phyloP scores from a whole-genome alignment of 305 asterid species.

The Fraxinus latifolia region DNA sequence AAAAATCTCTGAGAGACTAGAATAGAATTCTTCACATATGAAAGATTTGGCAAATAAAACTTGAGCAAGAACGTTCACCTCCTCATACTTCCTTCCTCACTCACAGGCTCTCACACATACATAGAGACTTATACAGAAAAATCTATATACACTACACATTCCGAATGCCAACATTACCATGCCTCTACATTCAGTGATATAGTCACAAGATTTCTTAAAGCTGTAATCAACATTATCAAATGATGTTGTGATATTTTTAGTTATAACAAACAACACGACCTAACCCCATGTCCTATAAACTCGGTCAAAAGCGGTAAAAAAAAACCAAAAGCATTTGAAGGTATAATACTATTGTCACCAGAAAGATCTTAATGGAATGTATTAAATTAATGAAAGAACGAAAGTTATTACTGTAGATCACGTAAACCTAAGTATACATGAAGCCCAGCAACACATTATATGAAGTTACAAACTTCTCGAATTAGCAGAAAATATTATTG shows the following conservation, averaged over 20 bases:
- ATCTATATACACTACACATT: not conserved
- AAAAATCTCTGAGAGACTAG: not conserved
- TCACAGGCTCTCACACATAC: not conserved
- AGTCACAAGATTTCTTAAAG: not conserved
- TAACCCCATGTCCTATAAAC: not conserved
- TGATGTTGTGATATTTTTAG: not conserved
- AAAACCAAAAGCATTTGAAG: not conserved
- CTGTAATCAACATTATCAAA: not conserved
- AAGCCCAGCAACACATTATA: not conserved
- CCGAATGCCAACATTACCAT: not conserved
- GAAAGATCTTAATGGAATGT: not conserved
- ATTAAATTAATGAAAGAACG: not conserved
- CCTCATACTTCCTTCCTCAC: not conserved
- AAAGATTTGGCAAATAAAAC: not conserved
- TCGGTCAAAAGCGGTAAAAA: not conserved
- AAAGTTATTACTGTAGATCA: not conserved
- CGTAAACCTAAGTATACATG: not conserved
- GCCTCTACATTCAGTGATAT: not conserved
- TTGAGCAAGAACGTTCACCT: not conserved
- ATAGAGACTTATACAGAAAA: not conserved
- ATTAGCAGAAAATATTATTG: not conserved
- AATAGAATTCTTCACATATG: not conserved
- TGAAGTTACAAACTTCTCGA: not conserved
- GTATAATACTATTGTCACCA: not conserved
- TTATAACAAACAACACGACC: not conserved